phyloP scores from a whole-genome alignment of 805 yeast genomes.

The Ogataea ramenticola region DNA sequence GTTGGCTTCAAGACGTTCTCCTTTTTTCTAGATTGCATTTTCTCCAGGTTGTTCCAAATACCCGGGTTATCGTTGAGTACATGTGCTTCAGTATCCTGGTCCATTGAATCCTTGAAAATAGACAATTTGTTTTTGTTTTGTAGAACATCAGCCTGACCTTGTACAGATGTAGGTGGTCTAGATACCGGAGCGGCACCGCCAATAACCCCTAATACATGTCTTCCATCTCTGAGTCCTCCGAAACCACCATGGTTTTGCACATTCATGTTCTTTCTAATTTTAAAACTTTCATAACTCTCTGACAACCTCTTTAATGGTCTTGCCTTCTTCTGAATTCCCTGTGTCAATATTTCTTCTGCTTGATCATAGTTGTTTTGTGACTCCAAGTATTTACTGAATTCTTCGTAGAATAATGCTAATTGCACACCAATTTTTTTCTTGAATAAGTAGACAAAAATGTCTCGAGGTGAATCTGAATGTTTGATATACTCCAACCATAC shows the following conservation, averaged over 20 bases:
- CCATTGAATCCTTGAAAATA: constrained; percentile 12
- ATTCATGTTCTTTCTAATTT: constrained; percentile 25
- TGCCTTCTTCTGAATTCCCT: constrained; percentile 56
- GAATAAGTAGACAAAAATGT: constrained; percentile 62
- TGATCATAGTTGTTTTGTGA: constrained; percentile 35
- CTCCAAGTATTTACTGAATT: constrained; percentile 63
- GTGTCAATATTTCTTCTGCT: constrained; percentile 51
- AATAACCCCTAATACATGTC: not conserved
- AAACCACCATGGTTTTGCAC: constrained; percentile 13
- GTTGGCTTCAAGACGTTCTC: constrained; percentile 53
- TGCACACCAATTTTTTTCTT: constrained; percentile 63
- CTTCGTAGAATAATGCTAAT: constrained; percentile 70
- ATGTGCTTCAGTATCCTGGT: not conserved
- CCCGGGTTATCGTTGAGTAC: constrained; percentile 9
- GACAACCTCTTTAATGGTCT: constrained; percentile 50
- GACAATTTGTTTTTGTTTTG: constrained; percentile 10
- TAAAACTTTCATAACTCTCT: constrained; percentile 38
- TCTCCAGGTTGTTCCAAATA: constrained; percentile 43
- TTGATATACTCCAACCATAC: constrained; percentile 78
- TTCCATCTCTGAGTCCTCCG: not conserved
- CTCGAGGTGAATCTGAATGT: constrained; percentile 62
- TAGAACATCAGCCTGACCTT: not conserved
- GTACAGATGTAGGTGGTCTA: not conserved
- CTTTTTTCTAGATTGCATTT: constrained; percentile 44
- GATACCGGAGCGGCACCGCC: not conserved